phyloP scores from a whole-genome alignment of 768 basidiomycete genomes.

The Mycena leptocephala region DNA sequence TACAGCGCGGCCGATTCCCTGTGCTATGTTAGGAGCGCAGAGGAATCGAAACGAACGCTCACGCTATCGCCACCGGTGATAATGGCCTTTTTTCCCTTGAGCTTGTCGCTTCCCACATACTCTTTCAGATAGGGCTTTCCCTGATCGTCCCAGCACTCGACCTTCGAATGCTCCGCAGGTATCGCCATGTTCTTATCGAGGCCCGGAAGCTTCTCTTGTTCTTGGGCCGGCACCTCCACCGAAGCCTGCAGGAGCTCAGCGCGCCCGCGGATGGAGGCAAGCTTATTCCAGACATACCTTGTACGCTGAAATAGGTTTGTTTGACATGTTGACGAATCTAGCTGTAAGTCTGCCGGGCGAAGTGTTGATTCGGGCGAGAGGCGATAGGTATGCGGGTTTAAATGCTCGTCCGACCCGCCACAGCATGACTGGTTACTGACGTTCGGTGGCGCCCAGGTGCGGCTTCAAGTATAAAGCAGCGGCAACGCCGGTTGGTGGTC shows the following conservation, averaged over 20 bases:
- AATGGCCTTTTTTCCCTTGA: constrained; percentile 53
- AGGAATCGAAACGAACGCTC: background rate
- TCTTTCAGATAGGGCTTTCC: constrained; percentile 67
- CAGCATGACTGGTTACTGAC: no score
- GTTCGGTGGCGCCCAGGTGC: no score
- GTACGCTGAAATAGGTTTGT: constrained; percentile 25
- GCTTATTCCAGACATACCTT: background rate
- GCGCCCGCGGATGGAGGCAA: background rate
- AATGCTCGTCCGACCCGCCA: background rate
- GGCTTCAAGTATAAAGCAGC: no score
- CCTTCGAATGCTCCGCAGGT: constrained; percentile 55
- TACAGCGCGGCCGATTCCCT: constrained; percentile 67
- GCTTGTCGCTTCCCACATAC: constrained; percentile 67
- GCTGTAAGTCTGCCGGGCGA: background rate
- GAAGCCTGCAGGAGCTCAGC: background rate
- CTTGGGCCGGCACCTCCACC: constrained; percentile 56
- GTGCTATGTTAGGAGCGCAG: background rate
- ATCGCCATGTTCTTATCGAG: constrained; percentile 64
- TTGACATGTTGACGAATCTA: constrained; percentile 8
- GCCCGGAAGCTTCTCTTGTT: constrained; percentile 64
- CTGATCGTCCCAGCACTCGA: constrained; percentile 66
- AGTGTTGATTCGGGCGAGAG: background rate
- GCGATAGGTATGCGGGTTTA: background rate
- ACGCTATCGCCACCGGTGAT: constrained; percentile 60
- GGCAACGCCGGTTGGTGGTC: no score